Percentiles rank a stretch among this genome's conserved stretches.
These are phyloP conservation scores for Dendrobium officinale DNA, from an alignment of 106 monocot genomes.

Conservation along the genomic window DNA sequence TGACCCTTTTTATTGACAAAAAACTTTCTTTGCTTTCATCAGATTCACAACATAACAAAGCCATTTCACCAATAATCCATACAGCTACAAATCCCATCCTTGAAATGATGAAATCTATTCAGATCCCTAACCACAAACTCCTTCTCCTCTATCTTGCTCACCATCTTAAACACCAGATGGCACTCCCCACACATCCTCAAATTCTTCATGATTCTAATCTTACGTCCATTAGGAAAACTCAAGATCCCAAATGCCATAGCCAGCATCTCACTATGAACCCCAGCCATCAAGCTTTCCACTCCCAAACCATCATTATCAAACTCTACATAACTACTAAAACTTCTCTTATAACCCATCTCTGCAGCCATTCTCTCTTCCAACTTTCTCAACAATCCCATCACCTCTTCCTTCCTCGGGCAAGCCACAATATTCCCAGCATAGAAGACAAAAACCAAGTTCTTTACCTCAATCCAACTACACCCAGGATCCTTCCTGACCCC, in stretches of 20 bases:
- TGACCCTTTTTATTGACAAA: no score
- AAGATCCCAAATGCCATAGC: conserved; percentile 70
- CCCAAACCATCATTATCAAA: conserved; percentile 10
- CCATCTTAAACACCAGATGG: conserved; percentile 66
- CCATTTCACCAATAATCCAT: conserved; percentile 69
- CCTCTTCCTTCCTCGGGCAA: conserved; percentile 20
- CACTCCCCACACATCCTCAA: conserved; percentile 85
- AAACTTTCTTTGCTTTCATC: no score
- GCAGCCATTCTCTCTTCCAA: conserved; percentile 51
- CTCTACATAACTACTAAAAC: conserved; percentile 2
- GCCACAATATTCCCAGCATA: conserved; percentile 35
- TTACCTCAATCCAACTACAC: conserved; percentile 89
- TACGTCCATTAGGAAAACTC: conserved; percentile 35
- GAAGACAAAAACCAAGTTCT: conserved; percentile 49
- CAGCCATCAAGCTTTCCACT: conserved; percentile 21
- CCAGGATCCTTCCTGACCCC: conserved; percentile 70
- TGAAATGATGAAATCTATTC: conserved; percentile 87
- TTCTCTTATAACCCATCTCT: conserved; percentile 34
- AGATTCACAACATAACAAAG: background rate
- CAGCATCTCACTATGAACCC: conserved; percentile 78
- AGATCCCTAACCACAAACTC: conserved; percentile 80
- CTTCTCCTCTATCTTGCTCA: conserved; percentile 61
- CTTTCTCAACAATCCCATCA: conserved; percentile 39
- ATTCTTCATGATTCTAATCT: conserved; percentile 90
- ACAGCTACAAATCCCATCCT: conserved; percentile 58